Base-by-base conservation (phyloP, 2,329 filamentous ascomycete species). In the Septoria petroselini region DNA sequence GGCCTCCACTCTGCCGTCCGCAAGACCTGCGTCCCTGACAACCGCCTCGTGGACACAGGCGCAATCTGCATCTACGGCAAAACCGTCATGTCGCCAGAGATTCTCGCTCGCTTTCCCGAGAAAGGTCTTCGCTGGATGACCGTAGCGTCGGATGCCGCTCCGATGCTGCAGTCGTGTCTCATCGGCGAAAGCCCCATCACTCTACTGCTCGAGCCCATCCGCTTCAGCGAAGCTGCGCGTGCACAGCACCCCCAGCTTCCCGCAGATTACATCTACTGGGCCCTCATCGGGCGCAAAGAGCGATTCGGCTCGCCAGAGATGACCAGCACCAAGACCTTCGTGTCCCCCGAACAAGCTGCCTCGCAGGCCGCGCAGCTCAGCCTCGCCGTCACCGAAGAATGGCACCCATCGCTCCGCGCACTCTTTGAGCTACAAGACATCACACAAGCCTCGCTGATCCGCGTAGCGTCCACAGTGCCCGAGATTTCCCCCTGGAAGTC, bases 401-500 rank as follows among this genome's bases (percentile, higher is more conserved):
- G 58, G 55, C 50, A 57, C n/a, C 44, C 49, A 6, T 55, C 53
- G 7, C 45, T 60, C 21, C 48, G 53, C 19, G 54, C 54, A 2
- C 37, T 57, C 21, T 57, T 59, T 29, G 52, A 59, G 41, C 44
- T 55, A 1, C 57, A 59, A 43, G 57, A 54, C 48, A 46, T 58
- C 9, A 53, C 31, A 7, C 63, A 69, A 41, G 58, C 68, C 3
- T 64, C 68, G 2, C 63, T 64, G 9, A 58, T 68, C 45, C 65
- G 64, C 11, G 62, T 71, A 43, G 57, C 63, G 8, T 69, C 68
- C 7, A 58, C 65, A 0, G 54, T 60, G 12, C 65, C 62, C 9
- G 62, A 65, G 1, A 62, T 71, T 9, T 61, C 64, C 3, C 51
- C 60, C 0, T 70, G 68, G 68, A 39, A 60, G 34, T 55, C 67